These are phyloP conservation scores for Yueomyces sp. DNA, from an alignment of 805 yeast species.

Conservation along the genomic window DNA sequence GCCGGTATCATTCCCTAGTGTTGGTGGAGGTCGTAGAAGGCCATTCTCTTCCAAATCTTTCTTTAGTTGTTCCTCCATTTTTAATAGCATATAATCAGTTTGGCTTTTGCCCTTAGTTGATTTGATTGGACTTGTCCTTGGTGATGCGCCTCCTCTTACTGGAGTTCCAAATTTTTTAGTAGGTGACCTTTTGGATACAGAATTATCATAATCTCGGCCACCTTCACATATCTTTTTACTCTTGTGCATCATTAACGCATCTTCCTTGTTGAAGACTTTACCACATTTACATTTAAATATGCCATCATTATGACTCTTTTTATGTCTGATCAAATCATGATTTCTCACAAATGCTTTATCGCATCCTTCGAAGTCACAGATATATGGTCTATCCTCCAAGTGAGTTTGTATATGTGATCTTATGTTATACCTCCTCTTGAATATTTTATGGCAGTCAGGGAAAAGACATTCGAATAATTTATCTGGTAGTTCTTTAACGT, in stretches of 20 bases:
- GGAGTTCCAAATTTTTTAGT: slow-evolving; percentile 16
- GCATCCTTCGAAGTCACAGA: slow-evolving; percentile 53
- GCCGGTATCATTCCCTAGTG: not conserved
- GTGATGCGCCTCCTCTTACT: slow-evolving; percentile 7
- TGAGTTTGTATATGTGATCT: slow-evolving; percentile 96
- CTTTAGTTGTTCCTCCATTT: slow-evolving; percentile 16
- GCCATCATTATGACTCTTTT: slow-evolving; percentile 69
- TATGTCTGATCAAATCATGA: slow-evolving; percentile 85
- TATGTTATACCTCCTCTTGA: slow-evolving; percentile 80
- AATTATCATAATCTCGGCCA: slow-evolving; percentile 29
- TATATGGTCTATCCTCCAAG: slow-evolving; percentile 83
- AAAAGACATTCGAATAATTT: slow-evolving; percentile 63
- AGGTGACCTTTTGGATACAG: slow-evolving; percentile 20
- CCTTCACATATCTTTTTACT: slow-evolving; percentile 73
- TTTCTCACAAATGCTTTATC: slow-evolving; percentile 84
- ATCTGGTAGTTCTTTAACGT: slow-evolving; percentile 69
- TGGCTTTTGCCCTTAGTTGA: slow-evolving; percentile 9
- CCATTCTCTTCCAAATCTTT: slow-evolving; percentile 6
- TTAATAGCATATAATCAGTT: slow-evolving; percentile 8
- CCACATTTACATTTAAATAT: slow-evolving; percentile 79
- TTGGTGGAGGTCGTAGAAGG: slow-evolving; percentile 8
- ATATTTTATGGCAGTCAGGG: slow-evolving; percentile 67
- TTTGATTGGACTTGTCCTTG: slow-evolving; percentile 15
- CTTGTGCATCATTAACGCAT: slow-evolving; percentile 75
- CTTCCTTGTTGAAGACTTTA: slow-evolving; percentile 81